phyloP scores from a whole-genome alignment of 2,329 filamentous ascomycete species.

The Fusarium sp. region DNA sequence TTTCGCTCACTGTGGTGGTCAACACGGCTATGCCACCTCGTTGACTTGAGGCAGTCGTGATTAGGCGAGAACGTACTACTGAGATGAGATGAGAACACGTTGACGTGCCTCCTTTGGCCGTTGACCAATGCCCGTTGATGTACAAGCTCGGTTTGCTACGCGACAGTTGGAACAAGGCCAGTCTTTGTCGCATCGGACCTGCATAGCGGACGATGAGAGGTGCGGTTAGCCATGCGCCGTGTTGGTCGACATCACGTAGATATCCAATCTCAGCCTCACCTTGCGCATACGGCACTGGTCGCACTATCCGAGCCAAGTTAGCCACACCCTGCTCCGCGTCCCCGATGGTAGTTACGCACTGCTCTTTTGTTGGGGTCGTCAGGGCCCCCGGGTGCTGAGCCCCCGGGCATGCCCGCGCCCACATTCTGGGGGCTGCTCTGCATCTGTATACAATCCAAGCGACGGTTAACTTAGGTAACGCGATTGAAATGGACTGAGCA shows the following conservation, averaged over 20 bases:
- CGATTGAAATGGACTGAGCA: neutral
- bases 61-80: constrained; percentile 60
- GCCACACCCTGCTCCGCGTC: neutral
- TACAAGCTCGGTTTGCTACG: constrained; percentile 62
- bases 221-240: neutral
- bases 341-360: neutral
- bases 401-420: neutral
- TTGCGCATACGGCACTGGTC: constrained; percentile 57
- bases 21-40: neutral
- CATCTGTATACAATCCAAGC: neutral
- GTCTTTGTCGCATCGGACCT: constrained; percentile 70
- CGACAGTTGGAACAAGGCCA: constrained; percentile 68
- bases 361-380: constrained; percentile 1
- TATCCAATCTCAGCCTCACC: constrained; percentile 40
- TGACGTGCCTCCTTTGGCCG: constrained; percentile 65
- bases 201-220: neutral
- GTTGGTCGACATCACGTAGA: neutral
- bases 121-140: constrained; percentile 64
- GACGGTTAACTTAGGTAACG: neutral
- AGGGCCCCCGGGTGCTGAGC: neutral
- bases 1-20: constrained; percentile 57
- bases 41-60: neutral
- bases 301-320: constrained; percentile 47
- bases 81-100: constrained; percentile 67
- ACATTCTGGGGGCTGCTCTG: neutral